Evolutionary conservation across 139 green algal genomes (phyloP), one percentile per base, ranked within the genome.

Genomic region (Parachlorella kessleri): DNA sequence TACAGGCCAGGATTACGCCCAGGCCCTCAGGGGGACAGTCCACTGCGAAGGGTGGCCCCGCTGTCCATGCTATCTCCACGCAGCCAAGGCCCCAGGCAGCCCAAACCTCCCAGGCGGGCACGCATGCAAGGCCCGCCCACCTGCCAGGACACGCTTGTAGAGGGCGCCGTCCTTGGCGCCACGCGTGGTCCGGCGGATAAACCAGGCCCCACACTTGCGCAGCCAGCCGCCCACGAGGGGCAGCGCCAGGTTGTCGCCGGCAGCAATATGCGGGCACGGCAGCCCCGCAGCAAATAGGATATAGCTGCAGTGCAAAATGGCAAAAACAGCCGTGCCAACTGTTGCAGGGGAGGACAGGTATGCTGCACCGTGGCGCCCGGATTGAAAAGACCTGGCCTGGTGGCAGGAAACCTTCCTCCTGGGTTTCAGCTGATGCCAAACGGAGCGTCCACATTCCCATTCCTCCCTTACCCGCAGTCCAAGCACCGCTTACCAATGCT

Each of bases 201-300:
- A 90, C 78, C 88, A 90, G 4, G 85, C 85, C 32, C 85, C 85
- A 66, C 69, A 83, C 18, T 66, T 41, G 10, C 83, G 85, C 69
- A 88, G 72, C 48, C 37, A 90, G 54, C 35, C 66, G 41, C 76
- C 77, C 1, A 90, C 63, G 9, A 85, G n/a, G 3, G 85, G 85
- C 30, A 90, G 67, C 6, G 82, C 76, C 72, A 90, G 83, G 59
- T 90, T 90, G 73, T 82, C 83, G 33, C 85, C 84, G 3, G 85
- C 85, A 2, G 82, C 85, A 23, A 88, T 90, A 78, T 88, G 78
- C 8, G 85, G 85, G 54, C 69, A 83, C 30, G 75, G 73, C 41
- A 90, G 70, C 6, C 79, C 83, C 2, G 38, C 21, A 1, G 73
- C 37, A 59, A 87, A 88, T 10, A 88, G 76, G 5, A 83, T 59